A percentile compares a stretch with the other conserved stretches of the same genome.
These are phyloP conservation scores for Aspergillus glaucus DNA, from an alignment of 2,329 filamentous ascomycete species.

Conservation along the genomic window DNA sequence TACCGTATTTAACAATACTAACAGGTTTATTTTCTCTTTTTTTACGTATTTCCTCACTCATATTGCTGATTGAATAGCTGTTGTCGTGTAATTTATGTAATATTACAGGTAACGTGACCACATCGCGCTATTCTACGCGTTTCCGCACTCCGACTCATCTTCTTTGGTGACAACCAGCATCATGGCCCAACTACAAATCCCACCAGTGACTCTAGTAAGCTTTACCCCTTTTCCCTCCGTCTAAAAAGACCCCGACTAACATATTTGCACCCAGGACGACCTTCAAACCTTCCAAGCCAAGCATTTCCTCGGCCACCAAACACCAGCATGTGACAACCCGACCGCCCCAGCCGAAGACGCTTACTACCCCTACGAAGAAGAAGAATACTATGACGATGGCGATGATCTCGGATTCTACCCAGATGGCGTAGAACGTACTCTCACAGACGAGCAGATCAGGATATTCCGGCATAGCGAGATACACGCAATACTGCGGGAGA, in stretches of 20 bases:
- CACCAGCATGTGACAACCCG: conserved; percentile 1
- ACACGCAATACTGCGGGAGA: conserved; percentile 58
- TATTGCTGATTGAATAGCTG: not conserved
- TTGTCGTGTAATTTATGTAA: not conserved
- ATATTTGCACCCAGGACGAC: conserved; percentile 46
- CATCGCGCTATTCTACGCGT: not conserved
- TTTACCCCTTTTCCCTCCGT: not conserved
- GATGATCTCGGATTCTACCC: conserved; percentile 75
- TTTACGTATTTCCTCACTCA: not conserved
- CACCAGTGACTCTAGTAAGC: conserved; percentile 31
- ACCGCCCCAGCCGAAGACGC: not conserved
- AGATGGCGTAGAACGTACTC: conserved; percentile 79
- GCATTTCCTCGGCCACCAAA: conserved; percentile 46
- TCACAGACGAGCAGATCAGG: conserved; percentile 84
- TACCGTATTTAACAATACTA: not conserved
- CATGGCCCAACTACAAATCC: conserved; percentile 21
- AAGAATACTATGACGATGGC: conserved; percentile 24
- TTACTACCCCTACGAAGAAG: conserved; percentile 7
- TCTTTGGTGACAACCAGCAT: conserved; percentile 1
- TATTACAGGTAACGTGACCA: not conserved
- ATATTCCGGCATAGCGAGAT: conserved; percentile 89
- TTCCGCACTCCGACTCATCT: not conserved
- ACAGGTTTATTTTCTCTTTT: not conserved
- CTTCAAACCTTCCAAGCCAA: conserved; percentile 52
- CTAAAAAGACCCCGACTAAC: not conserved